Conservation (phyloP, 176 grass and related monocot genomes). For the Luzula sylvatica region DNA sequence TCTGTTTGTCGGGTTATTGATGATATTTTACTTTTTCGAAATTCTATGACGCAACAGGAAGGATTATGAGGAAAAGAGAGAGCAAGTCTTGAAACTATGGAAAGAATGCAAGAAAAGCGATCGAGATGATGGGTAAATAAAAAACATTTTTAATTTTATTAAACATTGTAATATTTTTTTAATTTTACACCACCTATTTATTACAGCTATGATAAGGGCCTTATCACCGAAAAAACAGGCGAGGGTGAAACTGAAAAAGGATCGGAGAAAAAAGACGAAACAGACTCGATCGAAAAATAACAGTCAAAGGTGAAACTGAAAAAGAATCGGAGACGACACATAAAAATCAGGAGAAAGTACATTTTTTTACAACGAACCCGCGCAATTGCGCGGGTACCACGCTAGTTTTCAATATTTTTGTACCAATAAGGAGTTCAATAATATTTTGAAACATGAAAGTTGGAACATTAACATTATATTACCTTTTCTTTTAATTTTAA, state of each 20-base stretch:
- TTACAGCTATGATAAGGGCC: slow-evolving; percentile 66
- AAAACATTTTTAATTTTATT: slow-evolving; percentile 9
- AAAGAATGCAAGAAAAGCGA: slow-evolving; percentile 32
- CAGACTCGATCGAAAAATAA: not conserved
- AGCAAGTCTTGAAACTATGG: slow-evolving; percentile 31
- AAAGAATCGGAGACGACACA: slow-evolving; percentile 9
- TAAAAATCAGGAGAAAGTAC: slow-evolving; percentile 24
- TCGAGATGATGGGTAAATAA: slow-evolving; percentile 40
- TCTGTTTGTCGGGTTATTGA: too few relatives aligned
- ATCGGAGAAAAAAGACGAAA: slow-evolving; percentile 27
- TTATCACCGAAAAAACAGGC: slow-evolving; percentile 57
- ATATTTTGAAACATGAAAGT: too few relatives aligned
- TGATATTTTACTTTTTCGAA: slow-evolving; percentile 5
- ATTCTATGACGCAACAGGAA: slow-evolving; percentile 44
- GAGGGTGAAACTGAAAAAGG: slow-evolving; percentile 64
- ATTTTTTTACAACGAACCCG: too few relatives aligned
- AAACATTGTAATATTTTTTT: not conserved
- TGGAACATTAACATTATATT: too few relatives aligned
- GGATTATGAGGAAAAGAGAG: slow-evolving; percentile 78
- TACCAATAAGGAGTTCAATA: too few relatives aligned
- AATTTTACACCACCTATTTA: slow-evolving; percentile 4
- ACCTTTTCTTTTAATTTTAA: too few relatives aligned
- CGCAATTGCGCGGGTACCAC: too few relatives aligned
- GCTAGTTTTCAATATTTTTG: too few relatives aligned
- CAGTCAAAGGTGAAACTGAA: slow-evolving; percentile 1